These are phyloP conservation scores for Torulaspora gathmanii DNA, from an alignment of 805 yeast species.

Conservation along the genomic window DNA sequence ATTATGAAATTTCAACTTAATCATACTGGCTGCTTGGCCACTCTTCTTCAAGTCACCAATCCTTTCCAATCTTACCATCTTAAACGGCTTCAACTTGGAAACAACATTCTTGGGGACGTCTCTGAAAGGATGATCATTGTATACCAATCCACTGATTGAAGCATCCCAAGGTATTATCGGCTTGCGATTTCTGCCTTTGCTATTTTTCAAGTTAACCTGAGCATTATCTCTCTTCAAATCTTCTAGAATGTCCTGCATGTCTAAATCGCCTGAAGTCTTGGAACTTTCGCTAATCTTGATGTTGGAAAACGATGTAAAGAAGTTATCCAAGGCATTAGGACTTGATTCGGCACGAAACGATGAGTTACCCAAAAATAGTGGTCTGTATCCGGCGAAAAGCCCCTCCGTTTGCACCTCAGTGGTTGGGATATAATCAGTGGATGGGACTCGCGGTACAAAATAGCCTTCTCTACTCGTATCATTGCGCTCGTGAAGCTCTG, in stretches of 20 bases:
- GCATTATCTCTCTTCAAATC: conserved; percentile 18
- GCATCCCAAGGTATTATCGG: conserved; percentile 41
- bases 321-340: conserved; percentile 15
- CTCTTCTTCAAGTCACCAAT: conserved; percentile 75
- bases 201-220: conserved; percentile 7
- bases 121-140: conserved; percentile 34
- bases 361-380: conserved; percentile 41
- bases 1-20: conserved; percentile 33
- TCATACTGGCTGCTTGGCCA: conserved; percentile 62
- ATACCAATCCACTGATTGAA: conserved; percentile 36
- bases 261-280: conserved; percentile 12
- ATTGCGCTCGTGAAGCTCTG: background rate
- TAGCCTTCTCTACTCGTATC: conserved; percentile 2
- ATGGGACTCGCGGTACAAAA: conserved; percentile 30
- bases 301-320: conserved; percentile 21
- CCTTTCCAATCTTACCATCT: conserved; percentile 59
- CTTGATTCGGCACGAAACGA: conserved; percentile 13
- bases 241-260: conserved; percentile 21
- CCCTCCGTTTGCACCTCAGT: conserved; percentile 37
- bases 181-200: conserved; percentile 14
- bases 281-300: conserved; percentile 16
- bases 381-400: conserved; percentile 45
- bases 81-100: conserved; percentile 36
- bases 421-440: conserved; percentile 29
- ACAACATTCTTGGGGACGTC: conserved; percentile 39